Base-by-base conservation (phyloP, 108 stramenopile genomes). In the Skeletonema costatum region DNA sequence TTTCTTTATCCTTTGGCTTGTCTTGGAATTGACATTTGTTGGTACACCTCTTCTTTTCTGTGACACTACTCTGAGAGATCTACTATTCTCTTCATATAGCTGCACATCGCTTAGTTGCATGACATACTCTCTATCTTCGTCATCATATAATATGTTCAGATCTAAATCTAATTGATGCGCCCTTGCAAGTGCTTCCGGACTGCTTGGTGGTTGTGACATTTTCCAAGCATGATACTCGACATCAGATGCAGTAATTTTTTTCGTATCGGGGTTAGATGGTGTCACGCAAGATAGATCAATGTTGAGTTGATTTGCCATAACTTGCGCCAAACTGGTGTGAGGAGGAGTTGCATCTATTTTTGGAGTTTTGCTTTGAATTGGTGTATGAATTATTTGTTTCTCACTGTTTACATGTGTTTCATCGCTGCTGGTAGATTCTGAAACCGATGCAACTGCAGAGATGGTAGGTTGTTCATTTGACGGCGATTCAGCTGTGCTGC, bases 171-270 rank as follows among this genome's bases (percentile, higher is more conserved):
- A 44, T 2, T 70, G 71, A 58, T 82, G 63, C 13, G 81, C 81
- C n/a, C 67, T 32, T 63, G 61, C 41, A 29, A 82, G 32, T 32
- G 81, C 81, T 68, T 82, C 75, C 8, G 66, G 60, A 30, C 75
- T 82, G 35, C 75, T 56, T 17, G 75, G 81, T 48, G 81, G 81
- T 60, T 82, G 81, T n/a, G 75, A 72, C 33, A 76, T 11, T 42
- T 68, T 76, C 63, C 70, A 82, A 31, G 71, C 75, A 41, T 82
- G 66, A 62, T 73, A 82, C 56, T 82, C 81, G 9, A 82, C 81
- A 70, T 82, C 81, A 56, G 66, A 75, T 7, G 81, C 75, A 48
- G 75, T 73, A 30, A 82, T 82, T 65, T 75, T 75, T 31, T 50
- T 60, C 29, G 32, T 11, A 25, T 16, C 44, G 14, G 44, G 44